A percentile compares a stretch with the other conserved stretches of the same genome.
phyloP scores from a whole-genome alignment of 331 rosid species.

The Phaseolus coccineus region DNA sequence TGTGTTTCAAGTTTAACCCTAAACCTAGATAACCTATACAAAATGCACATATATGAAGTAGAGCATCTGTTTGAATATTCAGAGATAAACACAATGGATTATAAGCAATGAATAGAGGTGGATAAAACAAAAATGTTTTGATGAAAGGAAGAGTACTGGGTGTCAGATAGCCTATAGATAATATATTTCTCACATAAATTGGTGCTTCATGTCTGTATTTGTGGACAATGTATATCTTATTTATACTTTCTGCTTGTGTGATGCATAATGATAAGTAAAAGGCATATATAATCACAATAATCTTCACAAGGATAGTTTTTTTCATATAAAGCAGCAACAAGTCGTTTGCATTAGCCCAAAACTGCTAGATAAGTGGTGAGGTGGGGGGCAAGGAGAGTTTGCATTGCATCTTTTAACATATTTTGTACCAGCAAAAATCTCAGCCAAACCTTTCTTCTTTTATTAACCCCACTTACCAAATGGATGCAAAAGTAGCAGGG shows the following conservation, averaged over 20 bases:
- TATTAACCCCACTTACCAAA: slow-evolving; percentile 29
- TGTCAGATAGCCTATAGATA: not conserved
- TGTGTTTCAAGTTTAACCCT: slow-evolving; percentile 29
- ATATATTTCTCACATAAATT: not conserved
- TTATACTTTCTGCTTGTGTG: not conserved
- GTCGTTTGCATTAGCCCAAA: slow-evolving; percentile 9
- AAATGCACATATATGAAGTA: not conserved
- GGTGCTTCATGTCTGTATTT: not conserved
- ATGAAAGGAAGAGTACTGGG: not conserved
- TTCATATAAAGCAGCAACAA: not conserved
- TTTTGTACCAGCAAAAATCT: not conserved
- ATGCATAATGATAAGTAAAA: not conserved
- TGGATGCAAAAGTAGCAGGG: slow-evolving; percentile 37
- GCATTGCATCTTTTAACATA: slow-evolving; percentile 31
- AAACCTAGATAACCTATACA: slow-evolving; percentile 36
- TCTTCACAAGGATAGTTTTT: not conserved
- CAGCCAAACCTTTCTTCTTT: not conserved
- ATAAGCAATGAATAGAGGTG: not conserved
- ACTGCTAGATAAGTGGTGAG: slow-evolving; percentile 24
- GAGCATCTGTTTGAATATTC: not conserved
- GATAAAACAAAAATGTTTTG: not conserved
- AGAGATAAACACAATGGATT: not conserved
- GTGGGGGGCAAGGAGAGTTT: slow-evolving; percentile 9
- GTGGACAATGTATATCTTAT: not conserved
- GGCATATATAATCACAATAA: not conserved